A percentile compares a stretch with the other conserved stretches of the same genome.
phyloP scores from a whole-genome alignment of 176 grass and related monocot genomes.

The Alloteropsis semialata region DNA sequence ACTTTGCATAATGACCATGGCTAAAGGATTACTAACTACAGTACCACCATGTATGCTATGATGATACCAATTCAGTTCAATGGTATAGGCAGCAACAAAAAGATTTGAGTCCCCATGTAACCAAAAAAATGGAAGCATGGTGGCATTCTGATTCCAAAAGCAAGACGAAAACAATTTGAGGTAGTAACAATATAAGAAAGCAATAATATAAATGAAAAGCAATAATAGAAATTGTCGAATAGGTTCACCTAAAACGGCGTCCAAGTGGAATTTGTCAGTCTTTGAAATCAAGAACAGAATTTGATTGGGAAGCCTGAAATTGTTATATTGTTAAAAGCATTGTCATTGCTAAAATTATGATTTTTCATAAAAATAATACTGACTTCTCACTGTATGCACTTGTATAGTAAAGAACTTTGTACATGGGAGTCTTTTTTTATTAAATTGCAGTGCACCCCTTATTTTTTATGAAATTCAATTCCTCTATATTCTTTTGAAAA shows the following conservation, averaged over 20 bases:
- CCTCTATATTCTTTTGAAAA: background rate
- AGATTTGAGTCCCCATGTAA: background rate
- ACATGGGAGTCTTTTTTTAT: background rate
- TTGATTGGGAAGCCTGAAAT: constrained; percentile 59
- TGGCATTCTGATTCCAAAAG: background rate
- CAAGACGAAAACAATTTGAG: background rate
- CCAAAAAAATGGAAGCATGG: background rate
- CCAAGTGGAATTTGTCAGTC: constrained; percentile 85
- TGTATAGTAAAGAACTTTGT: background rate
- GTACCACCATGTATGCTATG: too few species aligned
- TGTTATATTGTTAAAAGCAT: background rate
- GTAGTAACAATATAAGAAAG: background rate
- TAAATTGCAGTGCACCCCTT: background rate
- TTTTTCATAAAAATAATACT: background rate
- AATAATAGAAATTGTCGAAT: background rate
- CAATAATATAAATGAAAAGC: constrained; percentile 18
- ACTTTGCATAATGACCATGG: background rate
- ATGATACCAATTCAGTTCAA: background rate
- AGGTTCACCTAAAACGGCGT: constrained; percentile 59
- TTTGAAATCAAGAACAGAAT: constrained; percentile 76
- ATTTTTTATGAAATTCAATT: background rate
- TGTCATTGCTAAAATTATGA: background rate
- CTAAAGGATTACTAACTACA: background rate
- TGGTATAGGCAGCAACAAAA: background rate
- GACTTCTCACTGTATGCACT: background rate